A percentile compares a stretch with the other conserved stretches of the same genome.
phyloP scores from a whole-genome alignment of 768 basidiomycete genomes.

The Auricularia auricula-judae region DNA sequence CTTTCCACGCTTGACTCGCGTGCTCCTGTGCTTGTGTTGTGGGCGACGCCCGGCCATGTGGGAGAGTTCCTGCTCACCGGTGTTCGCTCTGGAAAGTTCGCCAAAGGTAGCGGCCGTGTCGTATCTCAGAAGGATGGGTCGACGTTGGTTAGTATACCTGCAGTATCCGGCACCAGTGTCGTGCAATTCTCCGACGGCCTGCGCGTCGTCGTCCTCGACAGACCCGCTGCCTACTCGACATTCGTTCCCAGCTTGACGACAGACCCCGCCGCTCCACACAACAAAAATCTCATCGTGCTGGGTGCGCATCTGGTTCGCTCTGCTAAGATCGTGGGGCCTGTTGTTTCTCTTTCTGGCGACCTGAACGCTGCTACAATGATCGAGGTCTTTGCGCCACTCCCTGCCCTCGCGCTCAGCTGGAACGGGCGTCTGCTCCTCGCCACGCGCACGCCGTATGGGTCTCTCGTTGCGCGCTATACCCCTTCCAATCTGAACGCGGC shows the following conservation, averaged over 20 bases:
- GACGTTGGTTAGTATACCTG: not conserved
- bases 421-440: conserved; percentile 23
- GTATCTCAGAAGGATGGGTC: not conserved
- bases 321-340: not conserved
- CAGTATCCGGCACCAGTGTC: not conserved
- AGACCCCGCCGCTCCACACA: not conserved
- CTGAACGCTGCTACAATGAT: conserved; percentile 34
- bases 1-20: not conserved
- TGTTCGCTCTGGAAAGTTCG: not conserved
- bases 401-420: conserved; percentile 29
- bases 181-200: not conserved
- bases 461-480: conserved; percentile 10
- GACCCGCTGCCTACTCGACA: not conserved
- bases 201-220: not conserved
- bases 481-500: not conserved
- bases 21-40: not conserved
- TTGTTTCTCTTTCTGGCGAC: conserved; percentile 24
- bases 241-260: not conserved
- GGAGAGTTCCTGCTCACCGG: not conserved
- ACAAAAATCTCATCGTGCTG: not conserved
- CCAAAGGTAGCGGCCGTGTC: not conserved
- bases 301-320: not conserved
- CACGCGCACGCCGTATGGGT: conserved; percentile 19
- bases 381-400: conserved; percentile 31
- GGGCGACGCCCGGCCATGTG: not conserved